Evolutionary conservation across 148 eudicot species (phyloP).

Genomic region (Bassia scoparia): DNA sequence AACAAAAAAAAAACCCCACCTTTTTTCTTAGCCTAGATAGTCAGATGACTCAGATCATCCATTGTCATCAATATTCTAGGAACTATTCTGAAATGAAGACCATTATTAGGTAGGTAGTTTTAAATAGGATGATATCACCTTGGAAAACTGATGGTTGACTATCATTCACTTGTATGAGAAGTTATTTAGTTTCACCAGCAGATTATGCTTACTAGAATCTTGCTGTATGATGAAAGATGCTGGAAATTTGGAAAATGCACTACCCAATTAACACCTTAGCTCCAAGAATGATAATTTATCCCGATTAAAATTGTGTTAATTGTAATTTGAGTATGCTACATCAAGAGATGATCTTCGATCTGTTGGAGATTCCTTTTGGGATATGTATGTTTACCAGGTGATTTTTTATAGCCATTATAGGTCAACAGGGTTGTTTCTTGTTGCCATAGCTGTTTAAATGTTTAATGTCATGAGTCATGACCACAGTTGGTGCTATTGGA

Average conservation of each 20-base stretch:
- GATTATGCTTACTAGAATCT: not conserved
- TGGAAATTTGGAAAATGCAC: not conserved
- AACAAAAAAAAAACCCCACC: no score
- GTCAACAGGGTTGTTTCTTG: not conserved
- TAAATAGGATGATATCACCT: no score
- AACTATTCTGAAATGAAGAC: no score
- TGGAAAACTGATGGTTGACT: no score
- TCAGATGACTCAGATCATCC: not conserved
- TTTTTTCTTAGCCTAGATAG: no score
- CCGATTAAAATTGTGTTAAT: not conserved
- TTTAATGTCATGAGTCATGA: not conserved
- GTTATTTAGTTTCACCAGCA: no score
- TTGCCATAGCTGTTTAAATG: not conserved
- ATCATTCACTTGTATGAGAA: no score
- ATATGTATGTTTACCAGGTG: not conserved
- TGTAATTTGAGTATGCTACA: not conserved
- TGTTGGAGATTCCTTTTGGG: not conserved
- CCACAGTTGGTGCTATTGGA: not conserved
- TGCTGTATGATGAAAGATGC: not conserved
- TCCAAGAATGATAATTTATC: not conserved
- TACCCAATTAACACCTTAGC: not conserved
- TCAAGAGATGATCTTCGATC: not conserved
- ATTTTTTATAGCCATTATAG: not conserved
- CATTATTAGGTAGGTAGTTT: not conserved
- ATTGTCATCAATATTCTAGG: no score